phyloP scores from a whole-genome alignment of 2,329 filamentous ascomycete genomes.

The Penicillium sp. region DNA sequence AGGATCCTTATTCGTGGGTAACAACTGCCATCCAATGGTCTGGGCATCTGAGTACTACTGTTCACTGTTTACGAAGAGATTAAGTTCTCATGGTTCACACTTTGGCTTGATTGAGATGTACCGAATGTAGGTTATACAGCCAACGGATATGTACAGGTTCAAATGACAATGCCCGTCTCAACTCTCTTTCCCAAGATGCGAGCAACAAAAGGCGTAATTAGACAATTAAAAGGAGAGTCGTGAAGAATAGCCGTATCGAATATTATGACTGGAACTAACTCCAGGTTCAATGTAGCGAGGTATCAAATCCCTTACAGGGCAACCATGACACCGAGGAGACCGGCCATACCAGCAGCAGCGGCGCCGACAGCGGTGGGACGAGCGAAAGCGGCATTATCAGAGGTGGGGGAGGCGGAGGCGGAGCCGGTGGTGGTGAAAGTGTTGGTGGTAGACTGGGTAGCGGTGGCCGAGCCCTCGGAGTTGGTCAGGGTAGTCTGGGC shows the following conservation, averaged over 20 bases:
- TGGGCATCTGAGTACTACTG: too few relatives aligned
- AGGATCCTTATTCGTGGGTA: background rate
- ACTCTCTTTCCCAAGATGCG: constrained; percentile 1
- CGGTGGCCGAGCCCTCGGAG: constrained; percentile 18
- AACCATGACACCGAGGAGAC: constrained; percentile 31
- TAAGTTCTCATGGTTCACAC: background rate
- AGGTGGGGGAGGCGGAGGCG: constrained; percentile 9
- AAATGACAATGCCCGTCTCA: constrained; percentile 1
- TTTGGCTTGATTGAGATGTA: background rate
- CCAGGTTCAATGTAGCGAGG: background rate
- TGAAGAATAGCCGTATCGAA: background rate
- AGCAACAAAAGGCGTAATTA: background rate
- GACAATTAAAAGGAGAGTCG: background rate
- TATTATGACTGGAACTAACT: background rate
- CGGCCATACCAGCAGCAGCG: constrained; percentile 26
- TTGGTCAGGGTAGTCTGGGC: constrained; percentile 20
- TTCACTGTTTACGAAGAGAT: background rate
- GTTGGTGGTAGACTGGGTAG: constrained; percentile 16
- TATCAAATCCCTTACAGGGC: constrained; percentile 24
- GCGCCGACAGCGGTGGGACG: constrained; percentile 23
- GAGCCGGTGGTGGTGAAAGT: constrained; percentile 10
- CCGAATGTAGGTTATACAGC: background rate
- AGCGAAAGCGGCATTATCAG: constrained; percentile 20
- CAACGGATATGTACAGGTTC: constrained; percentile 6
- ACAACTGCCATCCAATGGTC: too few relatives aligned